Conservation (phyloP, 352 stramenopile genomes). For the Pythium aristosporum region DNA sequence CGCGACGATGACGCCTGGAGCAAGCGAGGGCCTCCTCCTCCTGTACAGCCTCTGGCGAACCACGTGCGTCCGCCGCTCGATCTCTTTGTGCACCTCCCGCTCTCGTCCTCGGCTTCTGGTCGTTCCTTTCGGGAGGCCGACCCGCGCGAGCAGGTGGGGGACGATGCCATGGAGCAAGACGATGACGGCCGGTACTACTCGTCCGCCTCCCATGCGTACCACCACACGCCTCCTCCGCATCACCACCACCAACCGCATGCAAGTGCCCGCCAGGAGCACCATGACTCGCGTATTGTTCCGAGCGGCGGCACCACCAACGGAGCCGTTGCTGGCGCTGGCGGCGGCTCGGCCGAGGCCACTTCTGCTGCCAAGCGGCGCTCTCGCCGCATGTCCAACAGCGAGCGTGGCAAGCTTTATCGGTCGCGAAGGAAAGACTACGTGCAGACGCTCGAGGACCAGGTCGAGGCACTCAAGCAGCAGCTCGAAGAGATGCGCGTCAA, state of each 20-base stretch:
- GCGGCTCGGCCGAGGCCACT: not conserved
- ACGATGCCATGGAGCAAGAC: slow-evolving; percentile 2
- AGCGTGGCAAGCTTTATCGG: slow-evolving; percentile 67
- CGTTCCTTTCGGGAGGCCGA: no score
- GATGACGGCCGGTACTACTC: slow-evolving; percentile 7
- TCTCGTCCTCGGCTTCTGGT: slow-evolving; percentile 1
- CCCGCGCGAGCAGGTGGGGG: not conserved
- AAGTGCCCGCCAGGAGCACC: not conserved
- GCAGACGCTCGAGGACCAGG: slow-evolving; percentile 29
- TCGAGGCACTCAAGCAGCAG: slow-evolving; percentile 49
- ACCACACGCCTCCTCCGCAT: no score
- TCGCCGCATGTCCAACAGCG: slow-evolving; percentile 54
- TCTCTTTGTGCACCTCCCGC: slow-evolving; percentile 8
- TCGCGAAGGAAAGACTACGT: slow-evolving; percentile 50
- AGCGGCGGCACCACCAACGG: not conserved
- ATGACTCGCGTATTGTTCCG: not conserved
- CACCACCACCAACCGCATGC: no score
- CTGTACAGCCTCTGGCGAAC: not conserved
- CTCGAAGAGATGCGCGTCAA: slow-evolving; percentile 38
- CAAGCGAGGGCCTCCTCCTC: not conserved
- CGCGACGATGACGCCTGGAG: not conserved
- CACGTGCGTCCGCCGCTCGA: slow-evolving; percentile 10
- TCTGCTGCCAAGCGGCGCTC: slow-evolving; percentile 21
- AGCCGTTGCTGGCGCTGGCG: no score
- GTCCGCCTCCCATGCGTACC: not conserved